Evolutionary conservation across 306 rosid genomes (phyloP).

Genomic region (Vigna hirtella): DNA sequence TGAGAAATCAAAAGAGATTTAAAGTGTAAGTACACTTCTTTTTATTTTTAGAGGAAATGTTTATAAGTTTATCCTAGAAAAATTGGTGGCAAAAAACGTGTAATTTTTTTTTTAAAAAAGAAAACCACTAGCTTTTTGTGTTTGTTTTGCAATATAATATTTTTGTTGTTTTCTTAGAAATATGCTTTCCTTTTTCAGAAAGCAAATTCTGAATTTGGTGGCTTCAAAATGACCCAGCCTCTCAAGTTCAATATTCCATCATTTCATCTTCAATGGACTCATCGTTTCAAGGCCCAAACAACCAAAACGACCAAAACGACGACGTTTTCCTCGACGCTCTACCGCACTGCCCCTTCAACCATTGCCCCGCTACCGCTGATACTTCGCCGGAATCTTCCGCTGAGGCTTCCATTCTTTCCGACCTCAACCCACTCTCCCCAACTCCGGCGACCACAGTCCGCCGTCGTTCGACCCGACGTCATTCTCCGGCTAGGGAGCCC

Average conservation of each 20-base stretch:
- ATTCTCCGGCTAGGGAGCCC: conserved; percentile 36
- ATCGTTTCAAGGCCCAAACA: conserved; percentile 38
- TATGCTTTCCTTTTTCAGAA: conserved; percentile 23
- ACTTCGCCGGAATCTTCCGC: conserved; percentile 49
- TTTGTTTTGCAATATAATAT: background rate
- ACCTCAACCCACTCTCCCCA: conserved; percentile 27
- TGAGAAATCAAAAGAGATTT: no score
- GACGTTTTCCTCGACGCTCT: conserved; percentile 65
- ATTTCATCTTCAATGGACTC: conserved; percentile 54
- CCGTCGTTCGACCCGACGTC: conserved; percentile 50
- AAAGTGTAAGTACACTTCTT: no score
- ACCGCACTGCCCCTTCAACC: conserved; percentile 51
- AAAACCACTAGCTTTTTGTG: background rate
- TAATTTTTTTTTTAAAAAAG: background rate
- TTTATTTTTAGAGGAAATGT: background rate
- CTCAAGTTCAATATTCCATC: background rate
- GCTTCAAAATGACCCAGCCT: background rate
- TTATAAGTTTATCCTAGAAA: background rate
- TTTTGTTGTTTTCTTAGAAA: background rate
- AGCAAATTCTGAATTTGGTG: background rate
- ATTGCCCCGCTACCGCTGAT: conserved; percentile 39
- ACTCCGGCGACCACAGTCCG: conserved; percentile 45
- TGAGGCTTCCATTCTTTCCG: conserved; percentile 40
- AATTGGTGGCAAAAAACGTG: background rate
- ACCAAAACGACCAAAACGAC: conserved; percentile 33